phyloP scores from a whole-genome alignment of 2,329 filamentous ascomycete genomes.

The Magnaporthiopsis rhizophila region DNA sequence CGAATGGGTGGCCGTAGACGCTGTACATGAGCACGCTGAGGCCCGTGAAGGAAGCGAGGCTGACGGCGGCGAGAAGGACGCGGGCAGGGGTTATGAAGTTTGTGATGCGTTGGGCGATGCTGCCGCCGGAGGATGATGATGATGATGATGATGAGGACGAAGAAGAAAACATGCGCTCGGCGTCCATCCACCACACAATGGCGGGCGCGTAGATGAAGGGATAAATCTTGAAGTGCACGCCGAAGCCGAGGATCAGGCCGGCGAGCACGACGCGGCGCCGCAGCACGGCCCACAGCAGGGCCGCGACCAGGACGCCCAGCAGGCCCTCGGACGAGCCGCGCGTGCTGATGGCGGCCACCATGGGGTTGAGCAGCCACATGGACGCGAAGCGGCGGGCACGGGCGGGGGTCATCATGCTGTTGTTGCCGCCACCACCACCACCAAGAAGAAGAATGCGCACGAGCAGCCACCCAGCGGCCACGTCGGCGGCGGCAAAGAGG shows the following conservation, averaged over 20 bases:
- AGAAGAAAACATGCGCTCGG: slow-evolving; percentile 29
- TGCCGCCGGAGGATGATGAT: slow-evolving; percentile 11
- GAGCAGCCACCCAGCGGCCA: slow-evolving; percentile 77
- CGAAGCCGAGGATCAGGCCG: slow-evolving; percentile 68
- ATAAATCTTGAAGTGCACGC: slow-evolving; percentile 98
- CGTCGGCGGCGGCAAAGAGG: slow-evolving; percentile 75
- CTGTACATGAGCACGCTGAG: slow-evolving; percentile 76
- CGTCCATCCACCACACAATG: slow-evolving; percentile 73
- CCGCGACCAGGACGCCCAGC: slow-evolving; percentile 75
- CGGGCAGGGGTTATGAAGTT: slow-evolving; percentile 46
- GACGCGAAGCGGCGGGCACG: slow-evolving; percentile 68
- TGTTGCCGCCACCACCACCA: slow-evolving; percentile 17
- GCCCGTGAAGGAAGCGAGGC: slow-evolving; percentile 62
- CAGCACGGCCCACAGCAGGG: slow-evolving; percentile 74
- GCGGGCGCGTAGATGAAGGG: slow-evolving; percentile 89
- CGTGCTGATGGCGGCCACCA: slow-evolving; percentile 96
- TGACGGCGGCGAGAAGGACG: slow-evolving; percentile 51
- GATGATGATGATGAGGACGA: too few species aligned
- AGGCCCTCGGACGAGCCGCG: slow-evolving; percentile 89
- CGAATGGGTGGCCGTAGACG: slow-evolving; percentile 71
- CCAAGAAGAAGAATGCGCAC: slow-evolving; percentile 27
- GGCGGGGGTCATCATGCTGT: slow-evolving; percentile 32
- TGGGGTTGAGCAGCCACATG: slow-evolving; percentile 93
- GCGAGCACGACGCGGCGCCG: slow-evolving; percentile 54
- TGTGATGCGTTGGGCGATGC: slow-evolving; percentile 6